Evolutionary conservation across 2,329 filamentous ascomycete species (phyloP).

Genomic region (Aspergillus bombycis): DNA sequence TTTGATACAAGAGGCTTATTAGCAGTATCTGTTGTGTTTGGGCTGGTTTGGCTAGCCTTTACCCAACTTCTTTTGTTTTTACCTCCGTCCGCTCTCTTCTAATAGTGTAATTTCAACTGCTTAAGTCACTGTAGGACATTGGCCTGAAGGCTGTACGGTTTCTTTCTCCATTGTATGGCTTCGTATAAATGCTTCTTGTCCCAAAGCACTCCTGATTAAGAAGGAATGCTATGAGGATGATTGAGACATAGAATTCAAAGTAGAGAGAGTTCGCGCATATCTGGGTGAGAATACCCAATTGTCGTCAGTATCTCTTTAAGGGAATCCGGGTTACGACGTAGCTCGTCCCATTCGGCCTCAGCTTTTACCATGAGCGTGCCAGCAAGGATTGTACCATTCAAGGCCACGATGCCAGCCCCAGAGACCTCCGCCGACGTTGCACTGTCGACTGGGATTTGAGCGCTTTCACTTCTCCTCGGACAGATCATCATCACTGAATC

Average conservation of each 20-base stretch:
- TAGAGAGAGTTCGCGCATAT: constrained; percentile 18
- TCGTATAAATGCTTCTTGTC: neutral
- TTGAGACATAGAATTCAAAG: constrained; percentile 16
- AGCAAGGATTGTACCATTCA: constrained; percentile 61
- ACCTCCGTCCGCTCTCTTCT: neutral
- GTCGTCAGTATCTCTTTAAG: constrained; percentile 49
- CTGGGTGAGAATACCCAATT: constrained; percentile 44
- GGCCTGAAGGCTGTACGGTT: neutral
- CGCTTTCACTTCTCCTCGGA: constrained; percentile 52
- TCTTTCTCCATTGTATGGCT: neutral
- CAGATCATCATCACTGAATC: constrained; percentile 57
- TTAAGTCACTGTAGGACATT: neutral
- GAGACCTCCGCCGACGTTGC: constrained; percentile 34
- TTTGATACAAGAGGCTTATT: neutral
- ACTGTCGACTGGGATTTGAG: constrained; percentile 42
- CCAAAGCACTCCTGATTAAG: neutral
- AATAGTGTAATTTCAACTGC: neutral
- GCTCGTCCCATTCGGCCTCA: constrained; percentile 55
- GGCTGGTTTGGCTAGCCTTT: neutral
- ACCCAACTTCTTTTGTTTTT: neutral
- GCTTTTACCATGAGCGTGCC: constrained; percentile 64
- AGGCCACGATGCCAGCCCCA: constrained; percentile 47
- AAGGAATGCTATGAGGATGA: neutral
- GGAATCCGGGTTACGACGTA: constrained; percentile 45
- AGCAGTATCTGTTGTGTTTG: neutral